A percentile compares a stretch with the other conserved stretches of the same genome.
These are phyloP conservation scores for Diospyros lotus DNA, from an alignment of 148 eudicot species.

Conservation along the genomic window DNA sequence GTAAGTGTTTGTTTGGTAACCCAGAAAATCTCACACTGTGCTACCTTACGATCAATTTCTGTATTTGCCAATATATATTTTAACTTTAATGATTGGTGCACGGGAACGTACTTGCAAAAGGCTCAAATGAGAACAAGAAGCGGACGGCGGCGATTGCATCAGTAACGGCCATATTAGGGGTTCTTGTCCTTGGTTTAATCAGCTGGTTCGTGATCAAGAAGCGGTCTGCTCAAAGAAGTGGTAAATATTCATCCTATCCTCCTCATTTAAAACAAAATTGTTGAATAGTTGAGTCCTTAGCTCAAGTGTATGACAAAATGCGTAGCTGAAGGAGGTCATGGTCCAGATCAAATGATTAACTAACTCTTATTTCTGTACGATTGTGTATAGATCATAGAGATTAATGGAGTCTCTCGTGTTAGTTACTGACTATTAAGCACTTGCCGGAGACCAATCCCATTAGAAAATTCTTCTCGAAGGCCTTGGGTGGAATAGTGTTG, in stretches of 20 bases:
- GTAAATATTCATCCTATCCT: too few relatives aligned
- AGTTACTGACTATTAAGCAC: too few relatives aligned
- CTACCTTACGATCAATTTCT: not conserved
- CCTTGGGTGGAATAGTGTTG: too few relatives aligned
- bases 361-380: too few relatives aligned
- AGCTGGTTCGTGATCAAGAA: too few relatives aligned
- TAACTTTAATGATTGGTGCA: not conserved
- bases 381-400: too few relatives aligned
- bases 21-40: too few relatives aligned
- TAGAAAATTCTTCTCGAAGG: too few relatives aligned
- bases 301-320: constrained; percentile 1
- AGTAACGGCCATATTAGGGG: not conserved
- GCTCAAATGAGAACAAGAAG: not conserved
- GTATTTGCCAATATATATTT: not conserved
- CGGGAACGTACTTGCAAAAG: not conserved
- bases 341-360: not conserved
- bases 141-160: not conserved
- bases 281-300: not conserved
- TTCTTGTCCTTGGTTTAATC: not conserved
- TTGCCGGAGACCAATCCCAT: too few relatives aligned
- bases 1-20: not conserved
- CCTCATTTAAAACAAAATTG: too few relatives aligned
- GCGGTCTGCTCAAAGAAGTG: too few relatives aligned
- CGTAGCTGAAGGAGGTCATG: not conserved
- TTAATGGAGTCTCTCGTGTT: too few relatives aligned